These are phyloP conservation scores for Hygrophila difformis DNA, from an alignment of 257 asterid genomes.

Conservation along the genomic window DNA sequence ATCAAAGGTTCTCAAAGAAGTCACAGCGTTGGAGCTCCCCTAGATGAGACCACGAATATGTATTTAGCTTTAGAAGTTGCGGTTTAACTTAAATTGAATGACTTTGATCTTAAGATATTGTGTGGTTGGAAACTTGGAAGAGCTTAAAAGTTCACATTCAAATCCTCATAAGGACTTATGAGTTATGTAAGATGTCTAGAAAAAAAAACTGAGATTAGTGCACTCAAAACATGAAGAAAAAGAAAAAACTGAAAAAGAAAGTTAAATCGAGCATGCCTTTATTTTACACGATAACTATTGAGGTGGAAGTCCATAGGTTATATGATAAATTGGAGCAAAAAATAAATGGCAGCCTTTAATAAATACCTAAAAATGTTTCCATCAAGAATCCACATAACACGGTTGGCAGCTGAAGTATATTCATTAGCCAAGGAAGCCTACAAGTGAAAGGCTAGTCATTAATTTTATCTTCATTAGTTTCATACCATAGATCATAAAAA, in stretches of 20 bases:
- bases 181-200: too few relatives aligned
- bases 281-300: too few relatives aligned
- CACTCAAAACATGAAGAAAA: too few relatives aligned
- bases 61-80: background rate
- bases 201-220: too few relatives aligned
- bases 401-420: slow-evolving; percentile 50
- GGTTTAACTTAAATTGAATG: background rate
- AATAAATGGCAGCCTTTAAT: background rate
- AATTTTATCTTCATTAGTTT: slow-evolving; percentile 5
- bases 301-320: background rate
- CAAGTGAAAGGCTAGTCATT: slow-evolving; percentile 15
- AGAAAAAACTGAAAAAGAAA: background rate
- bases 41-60: background rate
- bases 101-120: background rate
- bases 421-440: slow-evolving; percentile 53
- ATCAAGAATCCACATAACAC: slow-evolving; percentile 61
- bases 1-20: slow-evolving; percentile 2
- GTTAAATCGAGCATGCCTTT: too few relatives aligned
- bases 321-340: background rate
- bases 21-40: background rate
- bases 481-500: slow-evolving; percentile 6
- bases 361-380: slow-evolving; percentile 45
- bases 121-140: background rate
- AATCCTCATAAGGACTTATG: background rate
- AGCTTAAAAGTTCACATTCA: slow-evolving; percentile 1